phyloP scores from a whole-genome alignment of 768 basidiomycete genomes.

The Gelatoporia subvermispora region DNA sequence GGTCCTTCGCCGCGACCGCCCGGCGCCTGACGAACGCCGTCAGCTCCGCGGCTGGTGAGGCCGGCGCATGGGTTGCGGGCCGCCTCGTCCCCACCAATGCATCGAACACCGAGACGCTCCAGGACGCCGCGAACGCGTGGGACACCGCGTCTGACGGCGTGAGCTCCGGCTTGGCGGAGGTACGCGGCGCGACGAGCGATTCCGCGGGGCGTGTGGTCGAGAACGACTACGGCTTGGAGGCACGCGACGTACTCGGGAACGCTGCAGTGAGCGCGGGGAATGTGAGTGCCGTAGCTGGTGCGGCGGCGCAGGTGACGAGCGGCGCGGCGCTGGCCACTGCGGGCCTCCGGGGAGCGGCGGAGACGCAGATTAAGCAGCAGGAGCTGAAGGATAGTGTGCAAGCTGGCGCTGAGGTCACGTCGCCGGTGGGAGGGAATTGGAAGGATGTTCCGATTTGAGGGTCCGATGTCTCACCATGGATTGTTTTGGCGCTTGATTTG shows the following conservation, averaged over 20 bases:
- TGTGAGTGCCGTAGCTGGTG: slow-evolving; percentile 11
- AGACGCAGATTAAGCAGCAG: slow-evolving; percentile 11
- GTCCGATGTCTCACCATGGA: too few species aligned
- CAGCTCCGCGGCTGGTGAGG: slow-evolving; percentile 15
- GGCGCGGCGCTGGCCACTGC: slow-evolving; percentile 11
- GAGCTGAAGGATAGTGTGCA: background rate
- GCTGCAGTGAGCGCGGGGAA: slow-evolving; percentile 14
- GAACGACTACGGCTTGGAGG: slow-evolving; percentile 18
- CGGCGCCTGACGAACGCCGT: slow-evolving; percentile 10
- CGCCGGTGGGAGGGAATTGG: background rate
- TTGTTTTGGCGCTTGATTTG: too few species aligned
- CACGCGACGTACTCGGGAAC: slow-evolving; percentile 13
- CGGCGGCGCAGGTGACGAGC: slow-evolving; percentile 12
- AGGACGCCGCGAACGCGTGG: slow-evolving; percentile 7
- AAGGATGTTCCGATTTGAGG: slow-evolving; percentile 4
- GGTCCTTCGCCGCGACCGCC: slow-evolving; percentile 13
- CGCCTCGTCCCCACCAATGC: slow-evolving; percentile 12
- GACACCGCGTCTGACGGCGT: slow-evolving; percentile 6
- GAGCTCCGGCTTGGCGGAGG: slow-evolving; percentile 8
- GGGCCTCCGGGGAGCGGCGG: slow-evolving; percentile 17
- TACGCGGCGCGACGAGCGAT: slow-evolving; percentile 11
- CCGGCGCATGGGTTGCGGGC: slow-evolving; percentile 19
- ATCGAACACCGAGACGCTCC: slow-evolving; percentile 8
- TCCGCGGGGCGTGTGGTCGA: slow-evolving; percentile 15
- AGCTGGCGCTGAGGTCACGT: background rate